Percentiles rank a stretch among this genome's conserved stretches.
Conservation (phyloP, 306 rosid genomes). For the Vachellia pachyceras region DNA sequence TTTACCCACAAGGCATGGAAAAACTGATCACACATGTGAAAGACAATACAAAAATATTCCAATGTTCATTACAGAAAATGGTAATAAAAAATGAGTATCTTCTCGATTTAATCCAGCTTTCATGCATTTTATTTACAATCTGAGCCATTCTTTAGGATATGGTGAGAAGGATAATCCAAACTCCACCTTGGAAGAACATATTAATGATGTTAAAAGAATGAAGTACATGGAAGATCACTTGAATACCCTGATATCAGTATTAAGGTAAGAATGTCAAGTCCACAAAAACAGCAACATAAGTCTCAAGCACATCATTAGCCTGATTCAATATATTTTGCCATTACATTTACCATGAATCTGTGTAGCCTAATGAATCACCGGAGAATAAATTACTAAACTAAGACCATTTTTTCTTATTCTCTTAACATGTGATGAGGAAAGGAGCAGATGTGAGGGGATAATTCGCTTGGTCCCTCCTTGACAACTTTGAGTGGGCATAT, state of each 20-base stretch:
- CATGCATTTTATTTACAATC: neutral
- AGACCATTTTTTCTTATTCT: neutral
- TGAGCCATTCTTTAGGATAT: neutral
- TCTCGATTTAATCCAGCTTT: neutral
- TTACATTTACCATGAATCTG: neutral
- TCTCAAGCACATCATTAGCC: neutral
- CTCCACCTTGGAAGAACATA: neutral
- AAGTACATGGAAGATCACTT: conserved; percentile 2
- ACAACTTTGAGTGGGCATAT: conserved; percentile 11
- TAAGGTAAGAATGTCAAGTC: neutral
- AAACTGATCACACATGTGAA: conserved; percentile 58
- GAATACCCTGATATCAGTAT: neutral
- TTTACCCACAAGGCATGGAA: conserved; percentile 76
- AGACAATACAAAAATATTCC: conserved; percentile 69
- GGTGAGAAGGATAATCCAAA: neutral
- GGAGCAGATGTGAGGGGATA: conserved; percentile 28
- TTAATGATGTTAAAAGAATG: neutral
- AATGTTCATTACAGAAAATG: conserved; percentile 78
- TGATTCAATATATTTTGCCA: neutral
- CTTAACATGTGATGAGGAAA: conserved; percentile 3
- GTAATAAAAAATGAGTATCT: conserved; percentile 41
- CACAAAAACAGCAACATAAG: neutral
- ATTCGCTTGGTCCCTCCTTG: conserved; percentile 18
- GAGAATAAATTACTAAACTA: neutral
- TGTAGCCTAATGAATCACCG: neutral